Conservation (phyloP, 2,329 filamentous ascomycete species). For the Xylaria multiplex region DNA sequence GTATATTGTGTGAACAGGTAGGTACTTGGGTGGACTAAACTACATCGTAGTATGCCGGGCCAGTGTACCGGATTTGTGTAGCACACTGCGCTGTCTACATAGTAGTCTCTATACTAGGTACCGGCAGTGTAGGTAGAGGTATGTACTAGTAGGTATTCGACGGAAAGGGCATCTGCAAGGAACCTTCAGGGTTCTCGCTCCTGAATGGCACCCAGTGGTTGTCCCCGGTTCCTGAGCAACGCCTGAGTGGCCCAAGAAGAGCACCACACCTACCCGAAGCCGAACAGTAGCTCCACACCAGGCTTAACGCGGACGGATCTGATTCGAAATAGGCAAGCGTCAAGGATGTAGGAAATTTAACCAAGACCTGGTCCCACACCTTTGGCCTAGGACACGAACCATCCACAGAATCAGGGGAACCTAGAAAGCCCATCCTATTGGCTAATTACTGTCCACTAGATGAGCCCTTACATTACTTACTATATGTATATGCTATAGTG, state of each 20-base stretch:
- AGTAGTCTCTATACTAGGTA: too few species aligned
- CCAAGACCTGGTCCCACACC: constrained; percentile 4
- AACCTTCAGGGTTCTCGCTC: constrained; percentile 19
- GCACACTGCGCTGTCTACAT: too few species aligned
- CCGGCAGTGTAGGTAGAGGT: too few species aligned
- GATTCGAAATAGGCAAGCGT: constrained; percentile 31
- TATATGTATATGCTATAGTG: too few species aligned
- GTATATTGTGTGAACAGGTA: too few species aligned
- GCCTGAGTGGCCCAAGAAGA: too few species aligned
- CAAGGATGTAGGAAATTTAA: constrained; percentile 35
- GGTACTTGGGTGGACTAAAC: not conserved
- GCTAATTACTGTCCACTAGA: not conserved
- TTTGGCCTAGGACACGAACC: constrained; percentile 1
- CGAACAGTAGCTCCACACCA: constrained; percentile 3
- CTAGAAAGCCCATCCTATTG: not conserved
- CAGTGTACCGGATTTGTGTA: too few species aligned
- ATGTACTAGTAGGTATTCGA: constrained; percentile 2
- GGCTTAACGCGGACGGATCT: constrained; percentile 11
- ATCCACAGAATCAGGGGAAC: constrained; percentile 26
- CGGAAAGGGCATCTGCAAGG: constrained; percentile 32
- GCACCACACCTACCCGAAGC: too few species aligned
- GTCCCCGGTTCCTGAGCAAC: too few species aligned
- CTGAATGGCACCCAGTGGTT: constrained; percentile 12
- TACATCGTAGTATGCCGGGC: too few species aligned
- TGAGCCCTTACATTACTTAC: too few species aligned